Percentiles rank a stretch among this genome's conserved stretches.
Evolutionary conservation across 495 filamentous ascomycete genomes (phyloP).

Genomic region (Penicillium nucicola): DNA sequence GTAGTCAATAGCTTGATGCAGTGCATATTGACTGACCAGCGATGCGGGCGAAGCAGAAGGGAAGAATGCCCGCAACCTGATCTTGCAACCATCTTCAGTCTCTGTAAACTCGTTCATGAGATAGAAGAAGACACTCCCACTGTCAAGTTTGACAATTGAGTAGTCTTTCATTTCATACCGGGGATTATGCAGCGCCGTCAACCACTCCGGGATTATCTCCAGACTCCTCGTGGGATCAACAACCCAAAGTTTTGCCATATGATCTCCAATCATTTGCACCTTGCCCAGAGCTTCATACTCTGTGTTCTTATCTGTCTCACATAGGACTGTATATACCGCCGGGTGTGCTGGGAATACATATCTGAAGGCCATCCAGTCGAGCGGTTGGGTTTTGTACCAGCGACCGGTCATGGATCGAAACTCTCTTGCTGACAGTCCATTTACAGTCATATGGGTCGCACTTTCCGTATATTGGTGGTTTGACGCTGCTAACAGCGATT

Average conservation of each 20-base stretch:
- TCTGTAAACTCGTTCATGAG: constrained; percentile 6
- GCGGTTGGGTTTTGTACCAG: background rate
- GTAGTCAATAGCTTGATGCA: constrained; percentile 4
- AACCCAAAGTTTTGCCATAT: constrained; percentile 2
- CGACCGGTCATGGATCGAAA: background rate
- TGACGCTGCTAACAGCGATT: background rate
- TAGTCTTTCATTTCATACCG: background rate
- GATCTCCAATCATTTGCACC: constrained; percentile 1
- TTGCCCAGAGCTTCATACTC: background rate
- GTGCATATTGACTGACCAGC: background rate
- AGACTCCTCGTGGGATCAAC: background rate
- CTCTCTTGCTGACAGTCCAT: background rate
- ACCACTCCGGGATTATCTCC: background rate
- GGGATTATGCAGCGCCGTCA: background rate
- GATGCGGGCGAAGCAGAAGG: background rate
- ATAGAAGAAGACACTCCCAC: constrained; percentile 2
- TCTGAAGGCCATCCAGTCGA: background rate
- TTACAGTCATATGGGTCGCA: background rate
- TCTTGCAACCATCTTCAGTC: background rate
- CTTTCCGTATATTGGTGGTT: background rate
- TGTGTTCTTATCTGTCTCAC: background rate
- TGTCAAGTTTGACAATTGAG: constrained; percentile 1
- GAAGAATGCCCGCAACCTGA: constrained; percentile 1
- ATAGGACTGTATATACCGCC: background rate
- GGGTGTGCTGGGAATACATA: constrained; percentile 2